Evolutionary conservation across 2,329 filamentous ascomycete genomes (phyloP), one percentile per base, ranked within the genome.

Genomic region (Fusarium nurragi): DNA sequence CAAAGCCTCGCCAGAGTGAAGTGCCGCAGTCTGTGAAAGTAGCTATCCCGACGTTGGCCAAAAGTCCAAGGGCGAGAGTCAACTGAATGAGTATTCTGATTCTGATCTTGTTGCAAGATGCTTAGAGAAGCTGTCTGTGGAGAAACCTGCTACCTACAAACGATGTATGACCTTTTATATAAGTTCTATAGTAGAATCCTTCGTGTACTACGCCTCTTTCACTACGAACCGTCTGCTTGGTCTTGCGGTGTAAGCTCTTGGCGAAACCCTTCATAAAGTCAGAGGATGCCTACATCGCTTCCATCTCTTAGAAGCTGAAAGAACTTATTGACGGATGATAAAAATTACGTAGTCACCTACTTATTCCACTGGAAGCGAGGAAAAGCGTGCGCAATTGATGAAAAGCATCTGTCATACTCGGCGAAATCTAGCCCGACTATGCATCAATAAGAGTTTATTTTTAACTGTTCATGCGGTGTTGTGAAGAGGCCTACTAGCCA

Each of bases 51-150:
- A 14, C 12, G 2, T 23, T 50, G 16, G 28, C 57, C 9, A 38
- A 3, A 13, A 66, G 12, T 21, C 57, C 25, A 8, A 66, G 9
- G 12, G 48, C 9, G 21, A 66, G 13, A 41, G 40, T 26, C 6
- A 28, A 54, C 22, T 59, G 51, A 4, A 64, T 19, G 30, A 32
- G 37, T 60, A 61, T 65, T 12, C 11, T 4, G 8, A 61, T 65
- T 12, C 11, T 4, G 8, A 34, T 37, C 4, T 14, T 5, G 32
- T 47, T 11, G 0, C 5, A 38, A 10, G 12, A 54, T 18, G 13
- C 8, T 11, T 1, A 16, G 3, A 4, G 2, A 2, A 4, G 2
- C 5, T 16, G 9, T n/a, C 1, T 11, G 4, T 6, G 3, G 11
- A 12, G 3, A 9, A 5, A 37, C 7, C 7, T 1, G 3, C 5